Conservation (phyloP, 2,329 filamentous ascomycete genomes). For the Ceratocystis cacaofunesta region DNA sequence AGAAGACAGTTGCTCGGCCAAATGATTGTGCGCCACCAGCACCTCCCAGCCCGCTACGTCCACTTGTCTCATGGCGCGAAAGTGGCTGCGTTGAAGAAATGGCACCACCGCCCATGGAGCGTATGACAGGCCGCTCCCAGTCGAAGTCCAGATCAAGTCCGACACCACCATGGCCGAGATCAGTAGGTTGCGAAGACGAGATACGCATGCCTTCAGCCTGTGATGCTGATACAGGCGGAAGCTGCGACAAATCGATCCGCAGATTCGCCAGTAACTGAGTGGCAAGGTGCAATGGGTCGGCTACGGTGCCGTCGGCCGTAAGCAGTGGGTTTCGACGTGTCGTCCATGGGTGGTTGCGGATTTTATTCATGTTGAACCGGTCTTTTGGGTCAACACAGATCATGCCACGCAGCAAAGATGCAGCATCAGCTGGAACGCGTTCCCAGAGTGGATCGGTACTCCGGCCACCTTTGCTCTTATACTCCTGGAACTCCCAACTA, state of each 20-base stretch:
- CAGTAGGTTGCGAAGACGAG: constrained; percentile 55
- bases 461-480: constrained; percentile 61
- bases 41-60: constrained; percentile 13
- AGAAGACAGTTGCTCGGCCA: constrained; percentile 21
- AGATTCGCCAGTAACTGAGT: constrained; percentile 88
- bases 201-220: constrained; percentile 8
- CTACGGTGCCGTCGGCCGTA: constrained; percentile 55
- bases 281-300: constrained; percentile 71
- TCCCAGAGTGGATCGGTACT: constrained; percentile 78
- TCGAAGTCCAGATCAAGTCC: constrained; percentile 65
- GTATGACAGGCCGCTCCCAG: constrained; percentile 62
- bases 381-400: constrained; percentile 61
- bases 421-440: constrained; percentile 54
- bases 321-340: constrained; percentile 69
- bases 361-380: constrained; percentile 72
- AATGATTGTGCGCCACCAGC: neutral
- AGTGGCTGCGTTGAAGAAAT: constrained; percentile 38
- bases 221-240: constrained; percentile 23
- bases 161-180: constrained; percentile 34
- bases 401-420: constrained; percentile 84
- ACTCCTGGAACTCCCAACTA: constrained; percentile 88
- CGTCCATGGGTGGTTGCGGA: constrained; percentile 90
- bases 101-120: constrained; percentile 30
- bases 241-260: constrained; percentile 57
- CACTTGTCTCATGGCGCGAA: constrained; percentile 23